Evolutionary conservation across 2,329 filamentous ascomycete species (phyloP).

Genomic region (Scedosporium dehoogii): DNA sequence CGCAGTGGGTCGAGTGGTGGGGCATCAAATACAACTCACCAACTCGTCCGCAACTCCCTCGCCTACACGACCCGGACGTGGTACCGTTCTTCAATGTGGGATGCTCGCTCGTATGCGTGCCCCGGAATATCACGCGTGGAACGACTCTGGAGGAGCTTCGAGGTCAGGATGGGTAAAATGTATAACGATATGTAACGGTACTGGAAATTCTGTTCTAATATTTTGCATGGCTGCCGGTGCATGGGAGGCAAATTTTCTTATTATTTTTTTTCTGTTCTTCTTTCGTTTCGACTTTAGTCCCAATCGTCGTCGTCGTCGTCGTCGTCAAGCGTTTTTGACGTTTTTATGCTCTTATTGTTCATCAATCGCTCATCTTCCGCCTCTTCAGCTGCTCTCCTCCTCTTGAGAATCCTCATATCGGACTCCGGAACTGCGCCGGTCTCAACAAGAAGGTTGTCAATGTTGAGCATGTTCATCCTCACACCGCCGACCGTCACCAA

Average conservation of each 20-base stretch:
- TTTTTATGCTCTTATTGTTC: conserved; percentile 36
- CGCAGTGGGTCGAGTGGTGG: conserved; percentile 57
- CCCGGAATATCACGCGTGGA: conserved; percentile 3
- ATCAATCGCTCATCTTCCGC: conserved; percentile 46
- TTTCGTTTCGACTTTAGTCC: conserved; percentile 34
- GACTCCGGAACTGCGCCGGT: conserved; percentile 69
- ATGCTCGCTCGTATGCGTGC: conserved; percentile 9
- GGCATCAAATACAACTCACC: conserved; percentile 10
- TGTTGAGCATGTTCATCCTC: conserved; percentile 58
- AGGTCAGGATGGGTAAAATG: background rate
- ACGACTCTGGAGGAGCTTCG: conserved; percentile 3
- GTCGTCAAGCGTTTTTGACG: conserved; percentile 33
- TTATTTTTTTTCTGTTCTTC: background rate
- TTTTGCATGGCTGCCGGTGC: conserved; percentile 2
- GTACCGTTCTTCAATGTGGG: conserved; percentile 11
- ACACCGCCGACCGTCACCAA: conserved; percentile 68
- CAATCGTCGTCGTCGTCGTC: conserved; percentile 52
- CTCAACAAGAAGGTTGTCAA: conserved; percentile 74
- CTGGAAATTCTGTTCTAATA: background rate
- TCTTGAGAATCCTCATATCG: conserved; percentile 66
- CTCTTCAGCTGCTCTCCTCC: conserved; percentile 49
- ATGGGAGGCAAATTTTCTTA: conserved; percentile 6
- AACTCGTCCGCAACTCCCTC: background rate
- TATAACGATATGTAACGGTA: conserved; percentile 6
- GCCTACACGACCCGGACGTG: conserved; percentile 4